These are phyloP conservation scores for Coniella vitis DNA, from an alignment of 2,329 filamentous ascomycete species.

Conservation along the genomic window DNA sequence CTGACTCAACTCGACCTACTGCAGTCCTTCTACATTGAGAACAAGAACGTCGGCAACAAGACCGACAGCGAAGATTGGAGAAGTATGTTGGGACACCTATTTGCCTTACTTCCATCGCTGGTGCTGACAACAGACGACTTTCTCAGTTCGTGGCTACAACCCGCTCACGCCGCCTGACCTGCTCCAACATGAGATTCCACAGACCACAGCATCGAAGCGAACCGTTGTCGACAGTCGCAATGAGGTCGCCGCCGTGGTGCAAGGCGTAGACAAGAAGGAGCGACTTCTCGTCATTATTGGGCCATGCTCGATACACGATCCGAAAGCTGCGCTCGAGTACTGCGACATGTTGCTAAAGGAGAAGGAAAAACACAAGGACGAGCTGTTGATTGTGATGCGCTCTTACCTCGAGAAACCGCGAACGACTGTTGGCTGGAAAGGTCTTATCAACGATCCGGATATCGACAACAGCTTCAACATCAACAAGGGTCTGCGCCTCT, in stretches of 20 bases:
- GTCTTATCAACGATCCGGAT: constrained; percentile 95
- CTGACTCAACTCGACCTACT: constrained; percentile 21
- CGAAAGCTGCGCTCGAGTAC: constrained; percentile 84
- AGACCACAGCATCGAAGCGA: constrained; percentile 48
- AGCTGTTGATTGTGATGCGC: constrained; percentile 93
- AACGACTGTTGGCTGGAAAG: constrained; percentile 98
- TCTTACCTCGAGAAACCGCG: constrained; percentile 98
- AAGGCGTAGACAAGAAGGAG: constrained; percentile 46
- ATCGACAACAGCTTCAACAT: constrained; percentile 99
- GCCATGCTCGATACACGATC: constrained; percentile 96
- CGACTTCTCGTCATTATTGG: constrained; percentile 72
- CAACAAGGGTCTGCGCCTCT: constrained; percentile 88
- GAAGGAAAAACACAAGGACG: constrained; percentile 81
- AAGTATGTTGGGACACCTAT: constrained; percentile 48
- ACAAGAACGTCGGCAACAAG: constrained; percentile 72
- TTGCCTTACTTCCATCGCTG: neutral
- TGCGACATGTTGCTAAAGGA: constrained; percentile 74
- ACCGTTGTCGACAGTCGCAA: constrained; percentile 57
- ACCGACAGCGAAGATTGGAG: constrained; percentile 72
- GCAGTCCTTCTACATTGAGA: constrained; percentile 66
- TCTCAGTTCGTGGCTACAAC: constrained; percentile 77
- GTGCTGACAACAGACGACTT: constrained; percentile 20
- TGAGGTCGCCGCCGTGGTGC: constrained; percentile 62
- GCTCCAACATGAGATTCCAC: constrained; percentile 84
- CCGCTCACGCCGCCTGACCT: constrained; percentile 88